Conservation (phyloP, 2,329 filamentous ascomycete species). For the Colletotrichum cordylinicola region DNA sequence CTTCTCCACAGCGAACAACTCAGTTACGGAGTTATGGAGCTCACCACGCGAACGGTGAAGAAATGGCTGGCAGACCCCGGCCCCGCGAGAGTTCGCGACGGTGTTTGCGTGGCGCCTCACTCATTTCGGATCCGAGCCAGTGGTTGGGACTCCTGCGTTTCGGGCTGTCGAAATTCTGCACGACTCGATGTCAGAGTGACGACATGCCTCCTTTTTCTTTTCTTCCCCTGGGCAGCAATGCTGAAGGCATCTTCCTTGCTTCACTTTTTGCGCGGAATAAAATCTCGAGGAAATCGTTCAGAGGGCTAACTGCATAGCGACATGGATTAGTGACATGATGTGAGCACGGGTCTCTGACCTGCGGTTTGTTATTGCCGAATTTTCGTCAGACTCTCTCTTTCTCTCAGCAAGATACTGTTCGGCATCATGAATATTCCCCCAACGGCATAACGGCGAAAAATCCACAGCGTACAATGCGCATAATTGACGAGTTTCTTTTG, state of each 20-base stretch:
- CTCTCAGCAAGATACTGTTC: not conserved
- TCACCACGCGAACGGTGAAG: not conserved
- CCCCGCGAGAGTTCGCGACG: not conserved
- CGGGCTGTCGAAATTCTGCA: not conserved
- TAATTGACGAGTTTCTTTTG: constrained; percentile 13
- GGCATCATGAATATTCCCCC: not conserved
- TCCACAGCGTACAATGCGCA: not conserved
- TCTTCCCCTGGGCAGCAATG: not conserved
- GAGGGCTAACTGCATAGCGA: constrained; percentile 17
- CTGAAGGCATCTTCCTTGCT: not conserved
- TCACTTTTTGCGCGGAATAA: not conserved
- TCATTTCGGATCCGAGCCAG: constrained; percentile 1
- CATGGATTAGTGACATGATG: constrained; percentile 17
- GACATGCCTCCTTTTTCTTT: not conserved
- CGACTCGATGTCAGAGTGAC: not conserved
- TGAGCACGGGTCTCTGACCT: not conserved
- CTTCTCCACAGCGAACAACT: not conserved
- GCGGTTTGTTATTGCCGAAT: not conserved
- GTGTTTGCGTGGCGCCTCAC: not conserved
- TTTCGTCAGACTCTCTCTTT: not conserved
- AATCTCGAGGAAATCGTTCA: not conserved
- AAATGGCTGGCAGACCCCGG: not conserved
- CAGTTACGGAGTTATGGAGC: not conserved
- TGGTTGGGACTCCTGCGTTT: not conserved
- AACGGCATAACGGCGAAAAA: constrained; percentile 15